Evolutionary conservation across 148 eudicot genomes (phyloP).

Genomic region (Gaultheria prostrata): DNA sequence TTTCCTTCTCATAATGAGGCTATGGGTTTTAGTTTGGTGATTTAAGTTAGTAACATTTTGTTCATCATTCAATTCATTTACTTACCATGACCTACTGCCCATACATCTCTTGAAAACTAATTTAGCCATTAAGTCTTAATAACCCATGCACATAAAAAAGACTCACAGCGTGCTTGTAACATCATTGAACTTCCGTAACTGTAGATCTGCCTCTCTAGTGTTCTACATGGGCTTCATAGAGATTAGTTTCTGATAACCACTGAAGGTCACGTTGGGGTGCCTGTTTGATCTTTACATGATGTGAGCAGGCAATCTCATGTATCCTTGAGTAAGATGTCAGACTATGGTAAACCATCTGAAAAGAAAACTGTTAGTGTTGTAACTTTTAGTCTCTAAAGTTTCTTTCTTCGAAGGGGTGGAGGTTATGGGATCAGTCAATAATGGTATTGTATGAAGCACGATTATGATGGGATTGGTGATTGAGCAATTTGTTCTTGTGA

Average conservation of each 20-base stretch:
- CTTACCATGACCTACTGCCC: not conserved
- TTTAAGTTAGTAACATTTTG: not conserved
- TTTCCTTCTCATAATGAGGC: not conserved
- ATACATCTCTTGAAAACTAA: not conserved
- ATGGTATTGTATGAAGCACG: not conserved
- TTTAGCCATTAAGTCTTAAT: not conserved
- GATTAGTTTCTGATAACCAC: not conserved
- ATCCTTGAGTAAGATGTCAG: not conserved
- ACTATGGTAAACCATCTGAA: not conserved
- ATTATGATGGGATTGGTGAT: not conserved
- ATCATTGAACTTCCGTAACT: not conserved
- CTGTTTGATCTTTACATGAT: not conserved
- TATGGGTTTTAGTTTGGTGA: not conserved
- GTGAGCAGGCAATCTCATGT: not conserved
- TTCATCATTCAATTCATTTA: not conserved
- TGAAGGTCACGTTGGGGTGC: not conserved
- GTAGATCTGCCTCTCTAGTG: not conserved
- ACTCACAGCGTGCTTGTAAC: not conserved
- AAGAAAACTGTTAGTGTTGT: not conserved
- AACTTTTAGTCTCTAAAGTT: not conserved
- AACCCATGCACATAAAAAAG: not conserved
- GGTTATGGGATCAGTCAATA: not conserved
- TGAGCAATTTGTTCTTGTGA: not conserved
- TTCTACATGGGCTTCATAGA: constrained; percentile 5
- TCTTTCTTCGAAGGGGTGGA: not conserved